Conservation (phyloP, 495 filamentous ascomycete species). For the Aspergillus campestris region DNA sequence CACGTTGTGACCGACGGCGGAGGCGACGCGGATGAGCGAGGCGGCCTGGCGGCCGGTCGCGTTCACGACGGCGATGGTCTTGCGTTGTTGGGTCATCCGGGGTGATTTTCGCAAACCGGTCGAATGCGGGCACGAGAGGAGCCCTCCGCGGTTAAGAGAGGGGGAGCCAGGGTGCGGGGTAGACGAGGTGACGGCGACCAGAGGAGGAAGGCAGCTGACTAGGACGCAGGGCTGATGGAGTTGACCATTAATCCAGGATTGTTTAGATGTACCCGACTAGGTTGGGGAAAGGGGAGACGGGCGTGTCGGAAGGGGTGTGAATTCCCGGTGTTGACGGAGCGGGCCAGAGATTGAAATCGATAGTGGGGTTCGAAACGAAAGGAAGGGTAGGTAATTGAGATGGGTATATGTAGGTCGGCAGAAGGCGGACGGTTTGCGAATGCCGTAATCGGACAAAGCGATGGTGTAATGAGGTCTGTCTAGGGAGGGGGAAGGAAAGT, state of each 20-base stretch:
- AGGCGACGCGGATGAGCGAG: slow-evolving; percentile 84
- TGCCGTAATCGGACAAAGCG: slow-evolving; percentile 16
- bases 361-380: not conserved
- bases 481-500: not conserved
- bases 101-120: slow-evolving; percentile 2
- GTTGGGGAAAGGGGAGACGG: not conserved
- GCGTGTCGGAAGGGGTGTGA: not conserved
- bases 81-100: slow-evolving; percentile 44
- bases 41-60: slow-evolving; percentile 87
- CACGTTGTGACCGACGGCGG: slow-evolving; percentile 83
- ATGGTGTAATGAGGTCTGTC: slow-evolving; percentile 13
- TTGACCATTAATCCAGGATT: no score
- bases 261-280: no score
- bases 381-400: not conserved
- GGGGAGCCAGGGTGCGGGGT: slow-evolving; percentile 13
- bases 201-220: no score
- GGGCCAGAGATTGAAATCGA: not conserved
- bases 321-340: not conserved
- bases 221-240: no score
- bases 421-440: slow-evolving; percentile 10
- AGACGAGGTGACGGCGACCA: not conserved
- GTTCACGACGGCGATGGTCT: slow-evolving; percentile 89
- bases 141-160: not conserved
- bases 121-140: not conserved
- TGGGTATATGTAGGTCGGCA: not conserved